phyloP scores from a whole-genome alignment of 352 stramenopile genomes.

The Pythium phragmitis region DNA sequence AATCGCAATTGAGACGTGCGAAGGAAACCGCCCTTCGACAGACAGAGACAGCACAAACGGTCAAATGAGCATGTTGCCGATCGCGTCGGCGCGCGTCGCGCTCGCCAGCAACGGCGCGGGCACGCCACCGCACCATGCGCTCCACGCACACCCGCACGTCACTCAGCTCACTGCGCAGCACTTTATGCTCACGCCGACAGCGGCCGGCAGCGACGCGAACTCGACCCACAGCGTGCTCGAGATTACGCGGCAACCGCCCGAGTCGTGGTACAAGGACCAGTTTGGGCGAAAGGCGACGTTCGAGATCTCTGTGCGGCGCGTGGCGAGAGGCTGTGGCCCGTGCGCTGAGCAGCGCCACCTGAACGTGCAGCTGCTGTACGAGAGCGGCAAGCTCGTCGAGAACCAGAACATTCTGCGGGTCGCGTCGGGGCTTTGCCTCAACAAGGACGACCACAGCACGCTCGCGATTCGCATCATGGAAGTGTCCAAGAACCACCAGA shows the following conservation, averaged over 20 bases:
- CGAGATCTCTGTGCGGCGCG: conserved; percentile 41
- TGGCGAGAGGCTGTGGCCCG: conserved; percentile 31
- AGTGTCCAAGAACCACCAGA: conserved; percentile 84
- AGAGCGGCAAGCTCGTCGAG: conserved; percentile 72
- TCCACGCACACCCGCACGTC: conserved; percentile 10
- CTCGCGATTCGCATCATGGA: conserved; percentile 72
- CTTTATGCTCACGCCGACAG: conserved; percentile 15
- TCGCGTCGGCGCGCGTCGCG: conserved; percentile 15
- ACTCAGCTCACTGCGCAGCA: conserved; percentile 6
- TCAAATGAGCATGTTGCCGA: conserved; percentile 12
- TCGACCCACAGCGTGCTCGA: conserved; percentile 36
- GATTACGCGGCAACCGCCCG: conserved; percentile 57
- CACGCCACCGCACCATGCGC: conserved; percentile 14
- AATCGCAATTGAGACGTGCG: neutral
- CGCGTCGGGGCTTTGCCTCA: conserved; percentile 57
- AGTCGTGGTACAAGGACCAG: conserved; percentile 81
- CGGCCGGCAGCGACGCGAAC: conserved; percentile 2
- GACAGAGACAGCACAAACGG: no score
- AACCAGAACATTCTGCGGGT: conserved; percentile 75
- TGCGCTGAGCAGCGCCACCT: conserved; percentile 58
- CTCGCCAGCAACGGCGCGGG: neutral
- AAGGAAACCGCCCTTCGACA: neutral
- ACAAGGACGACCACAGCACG: conserved; percentile 48
- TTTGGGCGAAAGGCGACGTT: conserved; percentile 77
- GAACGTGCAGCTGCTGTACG: conserved; percentile 65